Conservation (phyloP, 2,329 filamentous ascomycete genomes). For the Penicillium nordicum region DNA sequence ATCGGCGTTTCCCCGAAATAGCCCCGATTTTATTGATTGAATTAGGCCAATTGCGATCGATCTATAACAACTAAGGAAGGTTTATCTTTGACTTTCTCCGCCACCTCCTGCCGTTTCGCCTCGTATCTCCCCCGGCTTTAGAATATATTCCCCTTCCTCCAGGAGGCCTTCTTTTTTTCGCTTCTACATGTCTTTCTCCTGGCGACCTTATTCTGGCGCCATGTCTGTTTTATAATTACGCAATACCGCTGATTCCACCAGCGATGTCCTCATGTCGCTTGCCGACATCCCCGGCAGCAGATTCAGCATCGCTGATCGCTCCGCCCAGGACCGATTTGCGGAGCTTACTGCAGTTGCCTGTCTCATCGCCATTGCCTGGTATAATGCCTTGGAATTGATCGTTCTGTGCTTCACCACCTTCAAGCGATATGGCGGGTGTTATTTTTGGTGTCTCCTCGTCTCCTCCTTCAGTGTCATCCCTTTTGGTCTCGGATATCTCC, state of each 20-base stretch:
- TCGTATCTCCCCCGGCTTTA: neutral
- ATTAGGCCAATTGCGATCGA: conserved; percentile 8
- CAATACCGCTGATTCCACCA: neutral
- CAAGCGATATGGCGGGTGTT: conserved; percentile 44
- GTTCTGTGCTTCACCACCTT: conserved; percentile 49
- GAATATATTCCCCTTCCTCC: neutral
- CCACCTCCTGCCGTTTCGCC: conserved; percentile 7
- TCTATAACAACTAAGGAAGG: neutral
- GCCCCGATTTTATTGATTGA: neutral
- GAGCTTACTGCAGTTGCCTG: conserved; percentile 16
- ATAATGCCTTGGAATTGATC: conserved; percentile 48
- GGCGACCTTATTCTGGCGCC: neutral
- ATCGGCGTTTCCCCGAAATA: neutral
- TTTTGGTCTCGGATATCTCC: conserved; percentile 46
- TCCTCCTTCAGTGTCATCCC: conserved; percentile 44
- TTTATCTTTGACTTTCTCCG: conserved; percentile 11
- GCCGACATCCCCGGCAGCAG: conserved; percentile 11
- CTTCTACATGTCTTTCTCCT: neutral
- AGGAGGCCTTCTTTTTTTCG: neutral
- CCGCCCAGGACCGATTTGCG: conserved; percentile 5
- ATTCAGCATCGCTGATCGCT: conserved; percentile 13
- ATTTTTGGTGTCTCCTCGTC: conserved; percentile 49
- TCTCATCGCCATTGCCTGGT: conserved; percentile 46
- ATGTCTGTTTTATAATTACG: neutral
- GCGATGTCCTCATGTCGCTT: conserved; percentile 23